A percentile compares a stretch with the other conserved stretches of the same genome.
These are phyloP conservation scores for Skeletonema grethae DNA, from an alignment of 108 stramenopile genomes.

Conservation along the genomic window DNA sequence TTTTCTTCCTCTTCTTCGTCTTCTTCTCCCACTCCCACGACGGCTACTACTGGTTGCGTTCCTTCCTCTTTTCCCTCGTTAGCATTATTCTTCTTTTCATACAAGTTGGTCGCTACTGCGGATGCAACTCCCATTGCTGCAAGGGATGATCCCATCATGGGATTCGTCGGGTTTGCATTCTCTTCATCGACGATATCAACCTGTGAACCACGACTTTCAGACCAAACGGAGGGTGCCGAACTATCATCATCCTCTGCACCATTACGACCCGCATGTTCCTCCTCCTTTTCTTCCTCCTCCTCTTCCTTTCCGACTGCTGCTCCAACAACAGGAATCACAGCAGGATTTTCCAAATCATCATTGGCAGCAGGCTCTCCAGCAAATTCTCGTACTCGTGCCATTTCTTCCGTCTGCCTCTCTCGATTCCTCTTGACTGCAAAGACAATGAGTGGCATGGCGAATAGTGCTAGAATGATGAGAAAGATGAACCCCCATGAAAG, in stretches of 20 bases:
- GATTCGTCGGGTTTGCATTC: background rate
- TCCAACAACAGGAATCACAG: no score
- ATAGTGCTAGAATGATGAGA: background rate
- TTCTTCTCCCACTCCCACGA: no score
- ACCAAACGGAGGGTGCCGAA: slow-evolving; percentile 3
- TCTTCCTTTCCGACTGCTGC: no score
- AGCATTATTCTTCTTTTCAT: slow-evolving; percentile 11
- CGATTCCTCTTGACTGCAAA: background rate
- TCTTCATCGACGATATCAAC: background rate
- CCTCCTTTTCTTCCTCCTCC: no score
- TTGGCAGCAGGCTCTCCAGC: background rate
- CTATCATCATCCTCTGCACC: background rate
- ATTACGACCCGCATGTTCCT: no score
- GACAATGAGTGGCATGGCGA: background rate
- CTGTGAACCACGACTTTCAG: slow-evolving; percentile 5
- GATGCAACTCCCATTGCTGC: slow-evolving; percentile 25
- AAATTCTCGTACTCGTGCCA: background rate
- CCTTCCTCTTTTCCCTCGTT: background rate
- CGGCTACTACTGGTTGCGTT: background rate
- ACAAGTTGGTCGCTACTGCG: background rate
- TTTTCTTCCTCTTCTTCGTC: no score
- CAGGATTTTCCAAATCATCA: no score
- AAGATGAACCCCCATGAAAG: background rate
- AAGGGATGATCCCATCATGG: slow-evolving; percentile 14
- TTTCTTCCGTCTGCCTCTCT: background rate